Conservation (phyloP, 2,329 filamentous ascomycete species). For the Cytospora schulzeri region DNA sequence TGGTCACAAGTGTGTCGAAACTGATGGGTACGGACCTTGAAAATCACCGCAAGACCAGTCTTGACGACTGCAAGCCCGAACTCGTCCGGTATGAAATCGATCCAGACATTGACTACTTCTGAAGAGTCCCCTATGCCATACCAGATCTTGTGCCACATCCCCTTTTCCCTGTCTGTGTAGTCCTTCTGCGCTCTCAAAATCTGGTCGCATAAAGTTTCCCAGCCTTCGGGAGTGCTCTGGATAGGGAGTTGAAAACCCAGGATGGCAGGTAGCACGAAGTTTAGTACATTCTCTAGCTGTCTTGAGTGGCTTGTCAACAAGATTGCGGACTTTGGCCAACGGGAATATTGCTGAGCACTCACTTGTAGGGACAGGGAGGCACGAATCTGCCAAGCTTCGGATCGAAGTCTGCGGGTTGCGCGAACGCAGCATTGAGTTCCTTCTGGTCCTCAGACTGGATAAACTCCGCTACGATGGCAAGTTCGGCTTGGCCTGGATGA, state of each 20-base stretch:
- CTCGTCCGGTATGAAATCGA: conserved; percentile 15
- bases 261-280: background rate
- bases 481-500: conserved; percentile 4
- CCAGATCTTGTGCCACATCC: conserved; percentile 8
- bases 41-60: conserved; percentile 8
- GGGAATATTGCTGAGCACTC: background rate
- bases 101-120: conserved; percentile 7
- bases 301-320: background rate
- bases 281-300: background rate
- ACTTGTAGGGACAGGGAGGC: conserved; percentile 1
- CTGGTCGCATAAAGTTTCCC: conserved; percentile 1
- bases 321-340: fast-evolving
- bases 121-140: conserved; percentile 3
- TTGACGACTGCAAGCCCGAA: conserved; percentile 16
- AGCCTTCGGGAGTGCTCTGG: background rate
- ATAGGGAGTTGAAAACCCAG: conserved; percentile 1
- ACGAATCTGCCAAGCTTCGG: conserved; percentile 2
- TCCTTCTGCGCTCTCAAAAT: conserved; percentile 9
- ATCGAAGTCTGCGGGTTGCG: background rate
- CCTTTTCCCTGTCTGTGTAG: background rate
- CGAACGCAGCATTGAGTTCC: background rate
- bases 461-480: conserved; percentile 5
- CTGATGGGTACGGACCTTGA: conserved; percentile 4
- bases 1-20: no score
- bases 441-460: conserved; percentile 8